Conservation (phyloP, 352 stramenopile genomes). For the Phytophthora pluvialis region DNA sequence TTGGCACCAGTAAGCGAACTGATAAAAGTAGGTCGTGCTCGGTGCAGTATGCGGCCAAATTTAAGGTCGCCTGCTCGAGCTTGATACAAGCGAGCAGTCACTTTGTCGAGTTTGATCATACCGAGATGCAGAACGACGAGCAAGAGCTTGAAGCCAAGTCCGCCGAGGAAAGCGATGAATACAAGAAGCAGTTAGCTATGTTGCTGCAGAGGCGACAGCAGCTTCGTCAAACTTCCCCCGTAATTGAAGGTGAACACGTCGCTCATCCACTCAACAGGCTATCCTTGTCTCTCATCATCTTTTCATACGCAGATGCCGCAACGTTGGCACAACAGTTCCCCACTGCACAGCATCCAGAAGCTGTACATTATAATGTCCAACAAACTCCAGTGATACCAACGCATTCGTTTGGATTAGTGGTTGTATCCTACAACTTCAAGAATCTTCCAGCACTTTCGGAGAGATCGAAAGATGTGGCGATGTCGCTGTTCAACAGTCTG, state of each 20-base stretch:
- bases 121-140: constrained; percentile 61
- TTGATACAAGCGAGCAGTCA: constrained; percentile 7
- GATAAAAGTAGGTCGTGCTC: constrained; percentile 39
- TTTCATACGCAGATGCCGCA: constrained; percentile 5
- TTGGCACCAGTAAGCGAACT: constrained; percentile 46
- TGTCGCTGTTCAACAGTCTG: constrained; percentile 57
- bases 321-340: neutral
- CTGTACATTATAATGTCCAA: neutral
- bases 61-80: constrained; percentile 20
- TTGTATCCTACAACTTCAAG: constrained; percentile 60
- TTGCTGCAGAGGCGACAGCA: constrained; percentile 51
- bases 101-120: neutral
- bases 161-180: constrained; percentile 36
- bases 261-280: neutral
- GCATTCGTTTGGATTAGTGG: constrained; percentile 56
- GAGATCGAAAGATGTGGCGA: constrained; percentile 64
- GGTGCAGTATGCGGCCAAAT: constrained; percentile 21
- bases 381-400: constrained; percentile 20
- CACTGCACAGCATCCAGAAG: neutral
- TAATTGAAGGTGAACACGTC: constrained; percentile 22
- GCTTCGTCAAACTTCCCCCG: constrained; percentile 26
- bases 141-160: constrained; percentile 27
- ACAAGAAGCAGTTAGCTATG: constrained; percentile 49
- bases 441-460: constrained; percentile 61
- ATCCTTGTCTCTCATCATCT: neutral